Evolutionary conservation across 176 grass and related monocot species (phyloP).

Genomic region (Cenchrus purpureus): DNA sequence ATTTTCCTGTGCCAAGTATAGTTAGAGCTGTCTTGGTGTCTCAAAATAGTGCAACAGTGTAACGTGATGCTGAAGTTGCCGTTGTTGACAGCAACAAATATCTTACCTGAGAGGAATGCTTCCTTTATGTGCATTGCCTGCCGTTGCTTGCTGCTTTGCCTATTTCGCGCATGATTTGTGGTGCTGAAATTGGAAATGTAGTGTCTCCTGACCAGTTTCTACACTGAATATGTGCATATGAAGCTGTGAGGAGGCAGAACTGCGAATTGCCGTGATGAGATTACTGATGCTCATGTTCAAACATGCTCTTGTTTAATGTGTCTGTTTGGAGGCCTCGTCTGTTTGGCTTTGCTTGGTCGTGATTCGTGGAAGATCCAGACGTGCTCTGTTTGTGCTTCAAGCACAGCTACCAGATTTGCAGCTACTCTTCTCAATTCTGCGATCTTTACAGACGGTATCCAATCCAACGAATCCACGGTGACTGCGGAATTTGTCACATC

Average conservation of each 20-base stretch:
- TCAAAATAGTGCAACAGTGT: not conserved
- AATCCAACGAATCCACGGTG: not conserved
- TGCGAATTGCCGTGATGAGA: not conserved
- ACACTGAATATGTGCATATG: not conserved
- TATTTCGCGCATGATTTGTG: not conserved
- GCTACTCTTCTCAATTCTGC: not conserved
- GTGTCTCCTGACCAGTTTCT: not conserved
- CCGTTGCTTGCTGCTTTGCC: not conserved
- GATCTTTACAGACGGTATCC: not conserved
- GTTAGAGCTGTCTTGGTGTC: not conserved
- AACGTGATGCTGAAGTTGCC: not conserved
- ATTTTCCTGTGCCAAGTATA: slow-evolving; percentile 10
- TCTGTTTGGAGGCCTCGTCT: not conserved
- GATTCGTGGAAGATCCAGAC: not conserved
- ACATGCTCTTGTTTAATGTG: not conserved
- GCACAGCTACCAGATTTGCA: too few relatives aligned
- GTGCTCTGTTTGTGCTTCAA: too few relatives aligned
- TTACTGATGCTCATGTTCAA: not conserved
- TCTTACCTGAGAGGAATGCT: not conserved
- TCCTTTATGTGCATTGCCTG: not conserved
- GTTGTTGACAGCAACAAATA: not conserved
- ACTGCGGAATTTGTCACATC: not conserved
- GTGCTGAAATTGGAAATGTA: not conserved
- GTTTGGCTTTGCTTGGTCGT: not conserved
- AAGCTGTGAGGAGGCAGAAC: not conserved